Conservation (phyloP, 2,329 filamentous ascomycete species). For the Beauveria australis region DNA sequence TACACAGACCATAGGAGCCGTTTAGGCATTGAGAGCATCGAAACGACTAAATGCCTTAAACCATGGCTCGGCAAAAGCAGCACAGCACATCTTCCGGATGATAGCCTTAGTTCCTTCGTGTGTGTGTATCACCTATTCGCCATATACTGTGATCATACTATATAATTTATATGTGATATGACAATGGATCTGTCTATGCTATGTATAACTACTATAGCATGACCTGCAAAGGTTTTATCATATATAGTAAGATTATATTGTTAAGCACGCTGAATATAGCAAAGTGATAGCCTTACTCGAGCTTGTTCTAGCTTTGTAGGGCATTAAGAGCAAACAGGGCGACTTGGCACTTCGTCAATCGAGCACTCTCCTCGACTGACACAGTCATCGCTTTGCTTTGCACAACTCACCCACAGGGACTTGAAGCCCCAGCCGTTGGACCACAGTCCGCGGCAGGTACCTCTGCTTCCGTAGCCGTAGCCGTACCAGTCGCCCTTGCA, state of each 20-base stretch:
- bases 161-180: background rate
- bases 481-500: slow-evolving; percentile 7
- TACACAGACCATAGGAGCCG: slow-evolving; percentile 10
- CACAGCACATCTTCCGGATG: background rate
- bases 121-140: background rate
- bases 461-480: slow-evolving; percentile 6
- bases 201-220: background rate
- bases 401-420: slow-evolving; percentile 1
- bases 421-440: slow-evolving; percentile 1
- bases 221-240: background rate
- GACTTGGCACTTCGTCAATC: background rate
- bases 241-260: background rate
- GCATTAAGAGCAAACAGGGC: background rate
- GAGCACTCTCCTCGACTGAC: background rate
- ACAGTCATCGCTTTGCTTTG: slow-evolving; percentile 6
- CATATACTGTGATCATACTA: background rate
- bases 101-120: background rate
- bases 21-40: slow-evolving; percentile 10
- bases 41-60: slow-evolving; percentile 12
- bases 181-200: background rate
- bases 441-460: slow-evolving; percentile 2
- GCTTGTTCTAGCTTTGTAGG: no score
- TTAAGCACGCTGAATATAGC: background rate
- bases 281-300: no score
- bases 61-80: background rate